A percentile compares a stretch with the other conserved stretches of the same genome.
Evolutionary conservation across 2,329 filamentous ascomycete genomes (phyloP).

Genomic region (Calonectria crousiana): DNA sequence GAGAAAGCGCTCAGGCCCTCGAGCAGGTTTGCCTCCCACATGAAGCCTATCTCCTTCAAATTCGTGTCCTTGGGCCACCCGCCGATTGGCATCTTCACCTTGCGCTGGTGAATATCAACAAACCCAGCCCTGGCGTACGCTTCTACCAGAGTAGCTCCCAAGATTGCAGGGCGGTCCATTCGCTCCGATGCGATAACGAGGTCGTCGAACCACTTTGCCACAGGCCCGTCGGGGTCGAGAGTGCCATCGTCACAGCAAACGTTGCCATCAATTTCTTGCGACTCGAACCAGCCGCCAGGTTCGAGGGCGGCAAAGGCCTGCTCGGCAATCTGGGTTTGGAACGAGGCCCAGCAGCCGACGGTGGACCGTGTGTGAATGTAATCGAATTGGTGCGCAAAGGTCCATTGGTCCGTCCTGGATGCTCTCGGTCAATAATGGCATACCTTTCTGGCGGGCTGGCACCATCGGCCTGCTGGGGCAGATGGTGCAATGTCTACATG

Average conservation of each 20-base stretch:
- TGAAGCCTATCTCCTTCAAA: constrained; percentile 55
- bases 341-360: constrained; percentile 60
- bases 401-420: constrained; percentile 56
- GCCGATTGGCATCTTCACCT: constrained; percentile 65
- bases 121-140: constrained; percentile 63
- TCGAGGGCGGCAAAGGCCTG: constrained; percentile 60
- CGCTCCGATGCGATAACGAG: constrained; percentile 53
- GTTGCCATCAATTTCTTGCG: constrained; percentile 57
- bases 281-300: constrained; percentile 67
- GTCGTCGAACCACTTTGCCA: constrained; percentile 54
- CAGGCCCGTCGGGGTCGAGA: constrained; percentile 50
- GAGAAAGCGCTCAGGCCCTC: constrained; percentile 57
- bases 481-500: neutral
- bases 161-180: constrained; percentile 52
- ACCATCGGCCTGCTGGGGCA: neutral
- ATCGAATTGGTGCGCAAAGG: constrained; percentile 64
- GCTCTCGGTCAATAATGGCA: constrained; percentile 42
- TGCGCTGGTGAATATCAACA: constrained; percentile 62
- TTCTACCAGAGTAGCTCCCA: constrained; percentile 49
- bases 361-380: constrained; percentile 65
- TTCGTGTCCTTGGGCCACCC: constrained; percentile 61
- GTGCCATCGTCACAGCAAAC: constrained; percentile 59
- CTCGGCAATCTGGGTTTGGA: constrained; percentile 60
- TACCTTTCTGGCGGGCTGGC: neutral
- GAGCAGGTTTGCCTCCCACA: constrained; percentile 56